Conservation (phyloP, 108 stramenopile genomes). For the Hondaea fermentalgiana region DNA sequence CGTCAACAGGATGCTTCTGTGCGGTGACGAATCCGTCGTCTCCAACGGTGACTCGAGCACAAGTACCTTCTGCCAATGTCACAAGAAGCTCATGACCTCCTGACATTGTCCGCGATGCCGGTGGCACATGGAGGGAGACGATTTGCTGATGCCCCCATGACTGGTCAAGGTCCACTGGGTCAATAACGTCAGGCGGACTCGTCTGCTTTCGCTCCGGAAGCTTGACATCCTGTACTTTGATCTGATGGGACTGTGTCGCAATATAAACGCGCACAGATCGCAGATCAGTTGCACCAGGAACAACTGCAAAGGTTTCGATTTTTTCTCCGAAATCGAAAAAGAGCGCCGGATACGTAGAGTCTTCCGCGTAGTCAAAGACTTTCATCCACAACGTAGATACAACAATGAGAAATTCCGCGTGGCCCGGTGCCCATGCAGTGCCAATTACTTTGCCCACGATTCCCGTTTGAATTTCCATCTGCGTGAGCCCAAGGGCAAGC, state of each 20-base stretch:
- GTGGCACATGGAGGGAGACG: neutral
- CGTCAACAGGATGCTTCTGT: no score
- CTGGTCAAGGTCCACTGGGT: neutral
- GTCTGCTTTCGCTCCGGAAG: neutral
- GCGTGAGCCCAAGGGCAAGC: neutral
- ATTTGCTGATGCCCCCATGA: neutral
- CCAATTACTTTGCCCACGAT: neutral
- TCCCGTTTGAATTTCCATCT: neutral
- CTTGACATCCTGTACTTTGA: neutral
- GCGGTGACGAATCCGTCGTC: no score
- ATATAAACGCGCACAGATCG: neutral
- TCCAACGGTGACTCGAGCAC: neutral
- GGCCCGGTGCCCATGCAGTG: neutral
- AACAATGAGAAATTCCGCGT: neutral
- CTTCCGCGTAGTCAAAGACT: neutral
- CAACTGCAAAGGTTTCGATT: neutral
- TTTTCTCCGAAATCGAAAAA: neutral
- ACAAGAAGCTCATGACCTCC: neutral
- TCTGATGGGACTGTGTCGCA: neutral
- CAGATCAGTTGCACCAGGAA: neutral
- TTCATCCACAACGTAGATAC: constrained; percentile 4
- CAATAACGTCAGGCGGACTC: neutral
- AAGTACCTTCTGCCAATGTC: neutral
- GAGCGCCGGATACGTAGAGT: neutral
- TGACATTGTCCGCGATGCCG: neutral